Evolutionary conservation across 805 yeast species (phyloP), one percentile per base, ranked within the genome.

Genomic region (Suhomyces kilbournensis): DNA sequence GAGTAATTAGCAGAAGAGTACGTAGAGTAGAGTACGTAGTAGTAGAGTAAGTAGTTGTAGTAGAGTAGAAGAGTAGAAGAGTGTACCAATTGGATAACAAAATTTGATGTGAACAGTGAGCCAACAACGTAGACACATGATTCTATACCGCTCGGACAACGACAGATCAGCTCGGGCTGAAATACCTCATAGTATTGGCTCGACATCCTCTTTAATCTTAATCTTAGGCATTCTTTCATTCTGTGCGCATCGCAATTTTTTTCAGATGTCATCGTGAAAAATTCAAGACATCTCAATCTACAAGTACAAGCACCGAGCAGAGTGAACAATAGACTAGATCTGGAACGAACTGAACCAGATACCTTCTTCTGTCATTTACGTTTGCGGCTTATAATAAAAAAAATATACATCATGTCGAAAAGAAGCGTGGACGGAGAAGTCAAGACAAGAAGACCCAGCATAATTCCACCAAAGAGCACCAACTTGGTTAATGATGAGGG

Each of bases 401-500:
- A 12, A 12, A 4, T 32, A 14, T 44, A 28, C 35, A 44, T 19
- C 23, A 40, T 47, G 50, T 38, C 48, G 17, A 46, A 53, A 28
- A 47, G 55, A 47, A 28, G 44, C 35, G 19, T 22, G n/a, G 35
- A 32, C 14, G 48, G 48, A 22, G 48, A 46, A 7, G 48, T 28
- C 17, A 23, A 26, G 9, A 15, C 38, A 23, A 22, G 28, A 40
- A 56, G 57, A 52, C 52, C 47, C 26, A 44, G 47, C 47, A 45
- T 46, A 19, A 23, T 35, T 15, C 44, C 48, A 10, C 48, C 48
- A 14, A n/a, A 19, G 14, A 47, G 45, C 25, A 40, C 50, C n/a
- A 79, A 79, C 55, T 69, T 72, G 7, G 48, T 72, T 20, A 67
- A 69, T 53, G 61, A 54, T 4, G 71, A 76, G 22, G 86, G 86